Conservation (phyloP, 2,329 filamentous ascomycete species). For the Alternaria incomplexa region DNA sequence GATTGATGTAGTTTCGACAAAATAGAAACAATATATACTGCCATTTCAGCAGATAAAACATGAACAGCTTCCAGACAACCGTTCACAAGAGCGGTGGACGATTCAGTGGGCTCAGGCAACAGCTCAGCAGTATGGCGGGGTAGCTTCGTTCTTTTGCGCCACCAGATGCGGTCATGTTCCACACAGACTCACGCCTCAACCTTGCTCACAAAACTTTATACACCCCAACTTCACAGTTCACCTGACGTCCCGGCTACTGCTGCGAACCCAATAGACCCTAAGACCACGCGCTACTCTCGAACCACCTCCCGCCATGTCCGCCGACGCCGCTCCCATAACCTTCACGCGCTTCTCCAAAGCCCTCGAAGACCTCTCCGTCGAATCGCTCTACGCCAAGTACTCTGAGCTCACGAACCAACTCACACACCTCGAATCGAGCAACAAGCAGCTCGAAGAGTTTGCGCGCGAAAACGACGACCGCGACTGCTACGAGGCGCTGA, state of each 20-base stretch:
- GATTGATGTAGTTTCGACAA: background rate
- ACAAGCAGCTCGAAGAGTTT: constrained; percentile 73
- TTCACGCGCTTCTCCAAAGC: constrained; percentile 70
- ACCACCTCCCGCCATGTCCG: constrained; percentile 61
- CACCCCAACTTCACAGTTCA: background rate
- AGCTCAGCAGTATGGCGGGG: background rate
- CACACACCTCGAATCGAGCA: constrained; percentile 74
- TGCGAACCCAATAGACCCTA: background rate
- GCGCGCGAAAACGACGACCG: constrained; percentile 60
- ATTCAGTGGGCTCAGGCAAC: background rate
- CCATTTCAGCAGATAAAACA: background rate
- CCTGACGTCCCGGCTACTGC: background rate
- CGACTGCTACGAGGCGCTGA: constrained; percentile 76
- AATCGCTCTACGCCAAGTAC: constrained; percentile 74
- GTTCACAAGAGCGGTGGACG: background rate
- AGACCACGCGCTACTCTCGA: background rate
- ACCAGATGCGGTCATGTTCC: background rate
- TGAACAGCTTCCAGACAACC: background rate
- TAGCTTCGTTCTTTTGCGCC: background rate
- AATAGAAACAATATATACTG: background rate
- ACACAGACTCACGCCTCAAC: background rate
- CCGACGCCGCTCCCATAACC: constrained; percentile 66
- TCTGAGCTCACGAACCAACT: constrained; percentile 78
- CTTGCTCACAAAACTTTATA: background rate
- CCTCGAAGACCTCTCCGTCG: constrained; percentile 69